These are phyloP conservation scores for Lumnitzera racemosa DNA, from an alignment of 345 rosid species.

Conservation along the genomic window DNA sequence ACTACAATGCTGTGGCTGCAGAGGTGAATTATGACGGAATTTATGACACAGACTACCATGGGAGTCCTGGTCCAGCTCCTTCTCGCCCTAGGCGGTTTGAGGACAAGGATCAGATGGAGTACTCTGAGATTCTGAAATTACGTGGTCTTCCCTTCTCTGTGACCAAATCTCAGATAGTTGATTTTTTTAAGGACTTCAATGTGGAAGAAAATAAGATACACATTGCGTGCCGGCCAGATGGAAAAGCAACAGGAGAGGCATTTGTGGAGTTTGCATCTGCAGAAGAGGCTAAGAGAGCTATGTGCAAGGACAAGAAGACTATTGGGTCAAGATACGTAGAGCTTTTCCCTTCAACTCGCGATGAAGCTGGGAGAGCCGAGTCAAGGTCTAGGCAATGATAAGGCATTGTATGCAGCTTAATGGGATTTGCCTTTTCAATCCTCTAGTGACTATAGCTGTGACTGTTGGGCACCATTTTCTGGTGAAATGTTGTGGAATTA, in stretches of 20 bases:
- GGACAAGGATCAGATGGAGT: slow-evolving; percentile 73
- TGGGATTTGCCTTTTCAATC: no score
- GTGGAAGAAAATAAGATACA: slow-evolving; percentile 55
- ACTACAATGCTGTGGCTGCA: slow-evolving; percentile 80
- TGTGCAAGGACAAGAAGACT: slow-evolving; percentile 86
- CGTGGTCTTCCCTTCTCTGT: slow-evolving; percentile 87
- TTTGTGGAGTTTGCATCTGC: slow-evolving; percentile 70
- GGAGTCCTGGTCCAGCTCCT: slow-evolving; percentile 60
- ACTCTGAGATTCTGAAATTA: slow-evolving; percentile 77
- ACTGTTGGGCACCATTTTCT: no score
- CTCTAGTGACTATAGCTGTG: no score
- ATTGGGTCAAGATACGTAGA: slow-evolving; percentile 86
- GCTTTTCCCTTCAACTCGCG: slow-evolving; percentile 72
- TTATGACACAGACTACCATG: slow-evolving; percentile 57
- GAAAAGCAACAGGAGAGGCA: slow-evolving; percentile 93
- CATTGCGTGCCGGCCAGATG: slow-evolving; percentile 85
- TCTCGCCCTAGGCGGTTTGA: slow-evolving; percentile 51
- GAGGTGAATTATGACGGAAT: slow-evolving; percentile 74
- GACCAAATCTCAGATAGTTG: slow-evolving; percentile 52
- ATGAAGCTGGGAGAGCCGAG: slow-evolving; percentile 81
- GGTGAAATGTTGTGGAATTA: no score
- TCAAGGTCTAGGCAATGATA: slow-evolving; percentile 86
- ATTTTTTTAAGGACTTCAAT: slow-evolving; percentile 60
- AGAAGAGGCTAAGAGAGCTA: slow-evolving; percentile 79
- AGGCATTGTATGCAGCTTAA: neutral